Evolutionary conservation across 371 early-diverging fungal species (phyloP), one percentile per base, ranked within the genome.

Genomic region (Zychaea mexicana): DNA sequence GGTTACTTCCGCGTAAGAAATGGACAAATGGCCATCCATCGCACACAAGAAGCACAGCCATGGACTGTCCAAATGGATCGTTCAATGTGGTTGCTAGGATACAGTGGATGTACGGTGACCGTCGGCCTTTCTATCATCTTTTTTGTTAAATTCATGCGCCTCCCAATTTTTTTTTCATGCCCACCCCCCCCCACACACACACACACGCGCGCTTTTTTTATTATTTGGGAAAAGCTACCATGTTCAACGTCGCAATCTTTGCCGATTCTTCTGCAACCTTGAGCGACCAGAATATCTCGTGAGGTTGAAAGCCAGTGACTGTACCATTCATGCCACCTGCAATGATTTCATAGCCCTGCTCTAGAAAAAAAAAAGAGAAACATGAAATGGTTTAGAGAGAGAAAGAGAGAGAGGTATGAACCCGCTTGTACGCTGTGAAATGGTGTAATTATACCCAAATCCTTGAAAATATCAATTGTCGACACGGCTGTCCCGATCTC

Each of bases 11-110:
- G 49, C 72, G 73, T 21, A 83, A 60, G 55, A 80, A 77, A 39
- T 80, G 81, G 8, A 83, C 60, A 13, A 74, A 62, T 3, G 79
- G 79, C 64, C 72, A 75, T 6, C 81, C 77, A 63, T 78, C 76
- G 52, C 79, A 80, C 3, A 75, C 81, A 26, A 83, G 49, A 21
- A 80, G 54, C 24, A 73, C 79, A 0, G 77, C 47, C 65, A 76
- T 72, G 31, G 69, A 59, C 52, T 72, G 46, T 5, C 71, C 73
- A 60, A 65, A 73, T n/a, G 54, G 55, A 66, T 82, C 83, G 28
- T 64, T 62, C 7, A 82, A 27, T n/a, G 55, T 52, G 9, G 73
- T 71, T 1, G 77, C 76, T 27, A 77, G 62, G 22, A 77, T 64
- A 53, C 79, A 80, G 1, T 70, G 74, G 13, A 83, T 75, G 6